Conservation (phyloP, 805 yeast species). For the Cyberlindnera petersonii region DNA sequence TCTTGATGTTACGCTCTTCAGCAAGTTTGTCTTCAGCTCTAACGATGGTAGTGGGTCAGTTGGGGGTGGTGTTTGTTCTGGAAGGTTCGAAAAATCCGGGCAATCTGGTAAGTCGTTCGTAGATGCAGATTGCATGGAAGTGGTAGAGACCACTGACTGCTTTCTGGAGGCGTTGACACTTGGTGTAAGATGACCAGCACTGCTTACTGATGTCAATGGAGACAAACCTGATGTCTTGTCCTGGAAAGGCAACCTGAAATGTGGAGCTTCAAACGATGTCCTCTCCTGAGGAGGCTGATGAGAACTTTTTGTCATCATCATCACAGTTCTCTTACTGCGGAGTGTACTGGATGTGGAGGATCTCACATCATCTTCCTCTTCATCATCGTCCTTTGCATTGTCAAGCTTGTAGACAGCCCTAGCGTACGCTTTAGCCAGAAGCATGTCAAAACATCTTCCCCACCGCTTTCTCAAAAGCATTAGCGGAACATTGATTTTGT, state of each 20-base stretch:
- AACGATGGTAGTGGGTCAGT: constrained; percentile 42
- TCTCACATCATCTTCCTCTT: constrained; percentile 5
- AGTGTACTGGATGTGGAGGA: constrained; percentile 19
- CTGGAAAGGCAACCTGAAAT: constrained; percentile 69
- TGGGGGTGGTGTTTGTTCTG: constrained; percentile 58
- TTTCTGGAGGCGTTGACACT: constrained; percentile 32
- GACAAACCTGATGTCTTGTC: constrained; percentile 30
- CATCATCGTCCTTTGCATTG: constrained; percentile 14
- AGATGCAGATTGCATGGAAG: constrained; percentile 26
- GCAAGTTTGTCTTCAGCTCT: constrained; percentile 10
- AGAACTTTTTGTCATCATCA: constrained; percentile 18
- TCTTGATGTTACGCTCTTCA: constrained; percentile 15
- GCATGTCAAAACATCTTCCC: constrained; percentile 66
- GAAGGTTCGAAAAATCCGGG: constrained; percentile 35
- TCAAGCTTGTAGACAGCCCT: constrained; percentile 41
- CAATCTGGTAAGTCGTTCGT: constrained; percentile 28
- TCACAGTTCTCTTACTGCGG: constrained; percentile 27
- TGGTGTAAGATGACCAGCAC: constrained; percentile 8
- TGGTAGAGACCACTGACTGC: constrained; percentile 35
- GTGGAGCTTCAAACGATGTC: constrained; percentile 38
- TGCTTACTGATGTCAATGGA: constrained; percentile 15
- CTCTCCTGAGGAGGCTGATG: constrained; percentile 14
- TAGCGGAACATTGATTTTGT: constrained; percentile 58
- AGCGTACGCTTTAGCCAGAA: constrained; percentile 62
- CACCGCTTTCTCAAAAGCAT: constrained; percentile 65